Conservation (phyloP, 1,284 basidiomycete genomes). For the Microbotryum violaceum region DNA sequence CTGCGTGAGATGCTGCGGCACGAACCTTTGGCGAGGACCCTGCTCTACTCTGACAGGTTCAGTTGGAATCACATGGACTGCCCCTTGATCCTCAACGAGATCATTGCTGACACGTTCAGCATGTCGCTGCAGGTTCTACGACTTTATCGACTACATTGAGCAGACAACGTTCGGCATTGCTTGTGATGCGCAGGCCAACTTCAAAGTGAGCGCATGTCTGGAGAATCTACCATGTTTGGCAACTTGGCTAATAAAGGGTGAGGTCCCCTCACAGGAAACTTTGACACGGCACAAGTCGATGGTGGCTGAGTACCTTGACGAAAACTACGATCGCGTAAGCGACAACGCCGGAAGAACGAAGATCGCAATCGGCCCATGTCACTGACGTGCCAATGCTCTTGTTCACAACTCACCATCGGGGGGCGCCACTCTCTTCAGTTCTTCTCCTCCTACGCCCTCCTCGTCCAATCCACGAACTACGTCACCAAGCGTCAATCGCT, state of each 20-base stretch:
- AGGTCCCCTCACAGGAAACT: constrained; percentile 53
- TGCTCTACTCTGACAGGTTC: constrained; percentile 86
- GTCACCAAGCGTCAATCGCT: constrained; percentile 99
- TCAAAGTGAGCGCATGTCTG: constrained; percentile 52
- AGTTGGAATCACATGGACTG: no score
- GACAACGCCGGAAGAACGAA: neutral
- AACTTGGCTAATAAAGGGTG: neutral
- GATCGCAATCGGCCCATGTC: neutral
- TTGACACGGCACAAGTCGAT: constrained; percentile 92
- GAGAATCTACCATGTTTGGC: neutral
- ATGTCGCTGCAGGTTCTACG: constrained; percentile 69
- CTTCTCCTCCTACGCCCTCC: constrained; percentile 85
- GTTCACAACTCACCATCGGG: neutral
- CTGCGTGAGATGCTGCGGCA: constrained; percentile 94
- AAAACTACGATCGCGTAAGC: constrained; percentile 85
- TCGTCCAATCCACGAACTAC: constrained; percentile 90
- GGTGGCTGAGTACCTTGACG: constrained; percentile 92
- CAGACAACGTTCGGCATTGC: constrained; percentile 96
- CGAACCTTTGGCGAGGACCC: constrained; percentile 79
- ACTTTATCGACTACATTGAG: constrained; percentile 94
- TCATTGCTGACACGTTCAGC: neutral
- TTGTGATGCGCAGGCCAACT: constrained; percentile 92
- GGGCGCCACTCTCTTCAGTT: constrained; percentile 51
- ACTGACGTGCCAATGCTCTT: constrained; percentile 1
- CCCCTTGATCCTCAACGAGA: neutral